A percentile compares a stretch with the other conserved stretches of the same genome.
Conservation (phyloP, 2,329 filamentous ascomycete species). For the Cryphonectria nitschkei region DNA sequence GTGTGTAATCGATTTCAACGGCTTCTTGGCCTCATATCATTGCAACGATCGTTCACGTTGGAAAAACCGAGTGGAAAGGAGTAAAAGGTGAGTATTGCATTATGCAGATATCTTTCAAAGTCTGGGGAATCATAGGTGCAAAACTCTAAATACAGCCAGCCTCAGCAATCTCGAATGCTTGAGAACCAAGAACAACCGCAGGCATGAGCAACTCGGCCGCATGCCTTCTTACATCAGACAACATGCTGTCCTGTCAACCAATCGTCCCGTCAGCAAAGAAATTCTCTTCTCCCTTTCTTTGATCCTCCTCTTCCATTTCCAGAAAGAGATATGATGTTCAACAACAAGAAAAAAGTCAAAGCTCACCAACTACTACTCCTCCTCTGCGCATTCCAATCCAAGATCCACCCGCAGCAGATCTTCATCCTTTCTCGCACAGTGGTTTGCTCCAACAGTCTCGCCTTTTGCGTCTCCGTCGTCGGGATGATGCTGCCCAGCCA, state of each 20-base stretch:
- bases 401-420: slow-evolving; percentile 79
- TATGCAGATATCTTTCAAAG: not conserved
- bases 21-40: not conserved
- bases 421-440: slow-evolving; percentile 83
- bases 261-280: not conserved
- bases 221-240: slow-evolving; percentile 7
- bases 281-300: not conserved
- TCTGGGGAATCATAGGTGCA: not conserved
- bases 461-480: slow-evolving; percentile 78
- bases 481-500: slow-evolving; percentile 88
- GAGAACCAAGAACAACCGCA: not conserved
- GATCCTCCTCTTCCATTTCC: not conserved
- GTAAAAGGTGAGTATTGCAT: not conserved
- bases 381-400: slow-evolving; percentile 61
- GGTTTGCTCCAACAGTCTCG: slow-evolving; percentile 70
- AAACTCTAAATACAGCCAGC: not conserved
- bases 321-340: not conserved
- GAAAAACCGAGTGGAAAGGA: not conserved
- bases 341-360: not conserved
- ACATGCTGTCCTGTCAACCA: slow-evolving; percentile 1
- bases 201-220: not conserved
- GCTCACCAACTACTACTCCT: slow-evolving; percentile 20
- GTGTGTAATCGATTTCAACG: not conserved
- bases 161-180: not conserved
- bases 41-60: not conserved